A percentile compares a stretch with the other conserved stretches of the same genome.
Evolutionary conservation across 345 rosid species (phyloP).

Genomic region (Turritis glabra): DNA sequence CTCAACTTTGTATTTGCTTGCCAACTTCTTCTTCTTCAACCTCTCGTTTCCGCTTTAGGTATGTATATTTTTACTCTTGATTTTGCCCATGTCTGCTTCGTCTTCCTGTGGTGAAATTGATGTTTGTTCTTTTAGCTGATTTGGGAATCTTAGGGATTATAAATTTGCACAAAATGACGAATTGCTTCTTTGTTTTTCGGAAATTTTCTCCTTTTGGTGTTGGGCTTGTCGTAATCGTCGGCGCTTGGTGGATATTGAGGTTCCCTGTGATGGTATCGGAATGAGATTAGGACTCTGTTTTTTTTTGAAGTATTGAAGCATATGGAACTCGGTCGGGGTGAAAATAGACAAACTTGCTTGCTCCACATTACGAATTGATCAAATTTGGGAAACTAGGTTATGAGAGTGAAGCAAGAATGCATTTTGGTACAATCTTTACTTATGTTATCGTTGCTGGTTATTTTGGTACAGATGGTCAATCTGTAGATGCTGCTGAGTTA

Average conservation of each 20-base stretch:
- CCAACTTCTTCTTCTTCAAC: conserved; percentile 86
- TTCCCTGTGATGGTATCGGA: not conserved
- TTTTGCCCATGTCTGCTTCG: not conserved
- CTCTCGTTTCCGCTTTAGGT: conserved; percentile 91
- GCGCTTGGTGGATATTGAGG: not conserved
- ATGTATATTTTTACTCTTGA: not conserved
- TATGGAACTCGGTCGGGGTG: too few species aligned
- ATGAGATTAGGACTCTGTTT: conserved; percentile 8
- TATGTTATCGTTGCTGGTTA: not conserved
- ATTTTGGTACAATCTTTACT: not conserved
- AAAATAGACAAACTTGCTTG: too few species aligned
- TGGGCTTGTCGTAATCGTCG: conserved; percentile 2
- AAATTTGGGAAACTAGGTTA: not conserved
- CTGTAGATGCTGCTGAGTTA: conserved; percentile 65
- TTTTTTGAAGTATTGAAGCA: too few species aligned
- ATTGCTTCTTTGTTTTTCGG: not conserved
- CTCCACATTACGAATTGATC: not conserved
- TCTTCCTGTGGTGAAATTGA: not conserved
- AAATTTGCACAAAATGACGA: not conserved
- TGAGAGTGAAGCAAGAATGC: conserved; percentile 24
- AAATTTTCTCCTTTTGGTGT: not conserved
- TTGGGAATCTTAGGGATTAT: not conserved
- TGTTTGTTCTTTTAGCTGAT: conserved; percentile 21
- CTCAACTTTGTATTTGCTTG: conserved; percentile 77
- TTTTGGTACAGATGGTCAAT: conserved; percentile 57